Evolutionary conservation across 2,329 filamentous ascomycete genomes (phyloP).

Genomic region (Penicillium concentricum): DNA sequence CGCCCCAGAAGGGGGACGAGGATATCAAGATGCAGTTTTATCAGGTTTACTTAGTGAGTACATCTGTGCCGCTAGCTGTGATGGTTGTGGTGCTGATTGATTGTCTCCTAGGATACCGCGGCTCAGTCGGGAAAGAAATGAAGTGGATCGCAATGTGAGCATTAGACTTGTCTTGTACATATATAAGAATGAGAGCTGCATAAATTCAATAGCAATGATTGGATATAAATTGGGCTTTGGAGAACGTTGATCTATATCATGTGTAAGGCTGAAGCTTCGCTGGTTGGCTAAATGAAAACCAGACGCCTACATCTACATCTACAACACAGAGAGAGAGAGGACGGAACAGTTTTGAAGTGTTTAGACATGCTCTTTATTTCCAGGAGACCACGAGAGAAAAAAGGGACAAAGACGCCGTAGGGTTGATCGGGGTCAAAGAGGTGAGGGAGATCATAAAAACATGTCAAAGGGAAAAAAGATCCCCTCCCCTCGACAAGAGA

Average conservation of each 20-base stretch:
- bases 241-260: neutral
- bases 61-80: neutral
- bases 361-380: constrained; percentile 34
- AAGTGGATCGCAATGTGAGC: neutral
- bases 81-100: constrained; percentile 7
- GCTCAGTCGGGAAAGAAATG: constrained; percentile 37
- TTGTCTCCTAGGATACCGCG: constrained; percentile 29
- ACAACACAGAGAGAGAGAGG: constrained; percentile 10
- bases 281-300: neutral
- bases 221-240: neutral
- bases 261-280: neutral
- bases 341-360: constrained; percentile 24
- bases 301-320: constrained; percentile 5
- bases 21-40: constrained; percentile 40
- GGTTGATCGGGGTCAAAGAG: constrained; percentile 28
- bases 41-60: constrained; percentile 42
- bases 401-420: constrained; percentile 27
- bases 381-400: constrained; percentile 31
- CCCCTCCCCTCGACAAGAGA: constrained; percentile 11
- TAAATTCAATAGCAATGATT: neutral
- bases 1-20: constrained; percentile 17
- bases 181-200: neutral
- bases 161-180: neutral
- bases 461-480: constrained; percentile 22
- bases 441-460: constrained; percentile 26